A percentile compares a stretch with the other conserved stretches of the same genome.
phyloP scores from a whole-genome alignment of 495 filamentous ascomycete species.

The Trichocladium antarcticum region DNA sequence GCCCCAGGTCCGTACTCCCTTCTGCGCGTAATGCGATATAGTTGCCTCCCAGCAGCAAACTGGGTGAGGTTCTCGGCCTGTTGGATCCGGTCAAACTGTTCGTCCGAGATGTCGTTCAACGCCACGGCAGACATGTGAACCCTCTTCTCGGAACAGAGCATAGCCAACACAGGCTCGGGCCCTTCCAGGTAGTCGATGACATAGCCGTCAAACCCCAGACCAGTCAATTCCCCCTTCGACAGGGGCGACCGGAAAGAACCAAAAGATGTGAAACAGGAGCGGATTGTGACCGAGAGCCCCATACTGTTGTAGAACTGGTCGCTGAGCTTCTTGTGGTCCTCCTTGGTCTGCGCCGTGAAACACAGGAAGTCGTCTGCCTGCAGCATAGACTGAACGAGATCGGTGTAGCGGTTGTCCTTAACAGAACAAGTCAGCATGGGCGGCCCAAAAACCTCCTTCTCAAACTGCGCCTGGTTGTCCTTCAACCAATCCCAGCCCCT shows the following conservation, averaged over 20 bases:
- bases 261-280: conserved; percentile 40
- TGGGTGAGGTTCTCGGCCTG: conserved; percentile 34
- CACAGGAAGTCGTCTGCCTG: conserved; percentile 50
- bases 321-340: conserved; percentile 62
- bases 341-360: conserved; percentile 62
- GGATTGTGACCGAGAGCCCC: conserved; percentile 55
- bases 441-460: conserved; percentile 75
- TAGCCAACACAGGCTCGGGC: conserved; percentile 73
- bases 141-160: conserved; percentile 61
- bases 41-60: conserved; percentile 53
- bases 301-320: conserved; percentile 43
- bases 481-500: conserved; percentile 72
- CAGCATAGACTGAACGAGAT: conserved; percentile 64
- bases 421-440: conserved; percentile 72
- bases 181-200: conserved; percentile 66
- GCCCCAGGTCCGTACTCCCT: conserved; percentile 63
- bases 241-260: conserved; percentile 43
- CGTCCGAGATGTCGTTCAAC: conserved; percentile 48
- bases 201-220: conserved; percentile 67
- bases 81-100: conserved; percentile 51
- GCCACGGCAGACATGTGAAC: conserved; percentile 58
- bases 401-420: conserved; percentile 60
- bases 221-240: conserved; percentile 41
- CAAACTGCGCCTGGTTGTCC: conserved; percentile 57
- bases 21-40: conserved; percentile 51